Percentiles rank a stretch among this genome's conserved stretches.
phyloP scores from a whole-genome alignment of 345 rosid genomes.

The Syzygium aromaticum region DNA sequence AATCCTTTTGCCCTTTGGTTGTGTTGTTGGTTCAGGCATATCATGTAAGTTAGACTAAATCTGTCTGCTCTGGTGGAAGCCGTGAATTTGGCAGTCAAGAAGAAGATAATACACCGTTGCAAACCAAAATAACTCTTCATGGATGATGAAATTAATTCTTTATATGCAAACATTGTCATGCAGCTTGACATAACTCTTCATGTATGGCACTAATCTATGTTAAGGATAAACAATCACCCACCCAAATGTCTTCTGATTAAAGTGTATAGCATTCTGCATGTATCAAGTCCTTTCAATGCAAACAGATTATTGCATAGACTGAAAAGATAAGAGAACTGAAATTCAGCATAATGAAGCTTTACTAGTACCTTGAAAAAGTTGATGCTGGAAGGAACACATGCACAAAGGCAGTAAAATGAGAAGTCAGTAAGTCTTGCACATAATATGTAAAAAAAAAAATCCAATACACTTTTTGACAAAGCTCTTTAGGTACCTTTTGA shows the following conservation, averaged over 20 bases:
- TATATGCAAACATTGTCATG: background rate
- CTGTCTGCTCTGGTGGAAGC: background rate
- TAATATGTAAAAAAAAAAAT: background rate
- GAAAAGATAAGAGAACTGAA: background rate
- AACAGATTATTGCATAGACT: background rate
- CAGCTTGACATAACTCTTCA: background rate
- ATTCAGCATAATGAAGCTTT: background rate
- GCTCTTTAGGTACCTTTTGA: constrained; percentile 50
- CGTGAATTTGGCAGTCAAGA: background rate
- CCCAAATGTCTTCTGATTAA: background rate
- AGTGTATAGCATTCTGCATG: background rate
- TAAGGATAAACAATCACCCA: background rate
- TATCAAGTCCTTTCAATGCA: background rate
- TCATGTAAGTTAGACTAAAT: background rate
- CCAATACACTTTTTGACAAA: background rate
- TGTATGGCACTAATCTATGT: background rate
- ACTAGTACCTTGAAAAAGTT: constrained; percentile 77
- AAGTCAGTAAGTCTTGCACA: background rate
- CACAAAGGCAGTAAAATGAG: background rate
- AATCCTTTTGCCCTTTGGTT: background rate
- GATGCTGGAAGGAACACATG: constrained; percentile 48
- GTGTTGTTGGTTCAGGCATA: background rate
- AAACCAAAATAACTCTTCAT: background rate
- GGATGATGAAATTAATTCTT: background rate
- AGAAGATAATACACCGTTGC: background rate